Conservation (phyloP, 2,329 filamentous ascomycete genomes). For the Byssochlamys sp. region DNA sequence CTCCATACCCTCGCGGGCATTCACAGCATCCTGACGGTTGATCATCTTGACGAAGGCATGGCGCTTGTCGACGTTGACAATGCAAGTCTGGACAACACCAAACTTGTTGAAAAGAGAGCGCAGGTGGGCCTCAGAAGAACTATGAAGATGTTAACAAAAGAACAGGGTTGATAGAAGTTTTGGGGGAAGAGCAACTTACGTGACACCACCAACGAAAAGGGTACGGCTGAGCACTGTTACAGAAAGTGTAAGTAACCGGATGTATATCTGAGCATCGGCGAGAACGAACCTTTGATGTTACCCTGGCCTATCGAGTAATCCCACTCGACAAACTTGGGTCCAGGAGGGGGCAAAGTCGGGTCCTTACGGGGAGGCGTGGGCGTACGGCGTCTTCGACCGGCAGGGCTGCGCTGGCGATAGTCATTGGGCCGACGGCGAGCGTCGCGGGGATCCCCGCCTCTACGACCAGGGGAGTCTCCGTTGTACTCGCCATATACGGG, state of each 20-base stretch:
- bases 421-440: slow-evolving; percentile 45
- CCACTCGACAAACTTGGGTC: slow-evolving; percentile 68
- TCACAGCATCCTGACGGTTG: slow-evolving; percentile 71
- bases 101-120: slow-evolving; percentile 69
- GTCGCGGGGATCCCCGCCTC: slow-evolving; percentile 48
- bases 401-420: slow-evolving; percentile 82
- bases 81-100: slow-evolving; percentile 89
- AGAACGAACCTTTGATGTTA: slow-evolving; percentile 59
- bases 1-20: slow-evolving; percentile 81
- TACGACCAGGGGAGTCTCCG: slow-evolving; percentile 55
- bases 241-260: slow-evolving; percentile 7
- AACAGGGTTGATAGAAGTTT: neutral
- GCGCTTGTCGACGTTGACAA: slow-evolving; percentile 94
- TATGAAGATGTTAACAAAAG: slow-evolving; percentile 20
- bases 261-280: slow-evolving; percentile 4
- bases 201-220: slow-evolving; percentile 91
- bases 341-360: slow-evolving; percentile 35
- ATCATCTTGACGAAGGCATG: slow-evolving; percentile 99
- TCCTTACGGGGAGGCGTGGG: slow-evolving; percentile 45
- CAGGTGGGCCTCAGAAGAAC: slow-evolving; percentile 70
- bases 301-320: slow-evolving; percentile 65
- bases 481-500: slow-evolving; percentile 66
- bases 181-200: slow-evolving; percentile 45
- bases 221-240: slow-evolving; percentile 73
- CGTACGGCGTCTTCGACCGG: slow-evolving; percentile 57